Evolutionary conservation across 2,329 filamentous ascomycete species (phyloP).

Genomic region (Plectosphaerella plurivora): DNA sequence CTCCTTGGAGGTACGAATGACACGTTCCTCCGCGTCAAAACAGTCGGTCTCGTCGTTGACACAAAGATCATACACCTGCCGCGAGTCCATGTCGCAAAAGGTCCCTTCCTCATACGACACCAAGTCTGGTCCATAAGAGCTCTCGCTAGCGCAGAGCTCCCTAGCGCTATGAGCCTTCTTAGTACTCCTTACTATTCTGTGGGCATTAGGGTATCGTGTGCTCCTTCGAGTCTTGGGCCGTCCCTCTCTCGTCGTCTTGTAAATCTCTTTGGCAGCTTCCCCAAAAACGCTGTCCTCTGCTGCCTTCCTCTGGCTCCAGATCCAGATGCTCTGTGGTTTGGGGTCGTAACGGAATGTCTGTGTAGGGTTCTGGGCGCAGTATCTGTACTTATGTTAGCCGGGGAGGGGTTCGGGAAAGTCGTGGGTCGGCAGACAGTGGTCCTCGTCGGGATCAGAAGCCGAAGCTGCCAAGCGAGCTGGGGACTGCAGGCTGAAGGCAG

Average conservation of each 20-base stretch:
- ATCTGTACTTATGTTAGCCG: too few relatives aligned
- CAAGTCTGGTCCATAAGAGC: slow-evolving; percentile 24
- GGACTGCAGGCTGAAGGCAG: neutral
- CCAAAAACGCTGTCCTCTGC: too few relatives aligned
- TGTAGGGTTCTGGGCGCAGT: too few relatives aligned
- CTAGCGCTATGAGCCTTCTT: slow-evolving; percentile 18
- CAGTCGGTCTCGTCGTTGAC: slow-evolving; percentile 10
- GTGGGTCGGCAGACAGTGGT: too few relatives aligned
- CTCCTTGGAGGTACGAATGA: too few relatives aligned
- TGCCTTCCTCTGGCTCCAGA: too few relatives aligned
- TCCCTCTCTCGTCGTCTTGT: neutral
- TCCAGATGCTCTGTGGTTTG: neutral
- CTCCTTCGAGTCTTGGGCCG: neutral
- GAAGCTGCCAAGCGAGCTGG: neutral
- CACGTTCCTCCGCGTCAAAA: slow-evolving; percentile 9
- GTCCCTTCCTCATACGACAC: slow-evolving; percentile 19
- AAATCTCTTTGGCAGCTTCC: too few relatives aligned
- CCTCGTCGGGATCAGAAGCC: too few relatives aligned
- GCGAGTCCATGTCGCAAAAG: slow-evolving; percentile 25
- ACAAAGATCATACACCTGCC: slow-evolving; percentile 20
- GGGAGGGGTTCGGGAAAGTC: too few relatives aligned
- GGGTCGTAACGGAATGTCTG: neutral
- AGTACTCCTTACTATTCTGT: slow-evolving; percentile 14
- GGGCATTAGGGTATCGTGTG: neutral
- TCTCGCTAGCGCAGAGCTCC: slow-evolving; percentile 19